These are phyloP conservation scores for Eucalyptus rudis DNA, from an alignment of 345 rosid species.

Conservation along the genomic window DNA sequence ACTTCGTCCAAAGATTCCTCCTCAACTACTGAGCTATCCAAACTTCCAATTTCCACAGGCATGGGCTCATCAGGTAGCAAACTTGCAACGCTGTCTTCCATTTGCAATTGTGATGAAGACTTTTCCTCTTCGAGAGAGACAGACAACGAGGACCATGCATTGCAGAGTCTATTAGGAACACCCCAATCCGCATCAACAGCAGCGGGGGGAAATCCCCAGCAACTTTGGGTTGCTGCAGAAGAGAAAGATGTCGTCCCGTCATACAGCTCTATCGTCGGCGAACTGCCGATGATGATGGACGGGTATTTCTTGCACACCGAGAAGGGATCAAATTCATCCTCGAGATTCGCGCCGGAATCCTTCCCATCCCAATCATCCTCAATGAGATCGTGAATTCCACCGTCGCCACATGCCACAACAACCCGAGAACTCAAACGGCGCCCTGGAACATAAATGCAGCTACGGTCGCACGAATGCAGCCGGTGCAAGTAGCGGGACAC, in stretches of 20 bases:
- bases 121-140: conserved; percentile 18
- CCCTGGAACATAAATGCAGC: neutral
- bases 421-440: neutral
- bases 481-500: neutral
- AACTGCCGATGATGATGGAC: conserved; percentile 53
- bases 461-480: neutral
- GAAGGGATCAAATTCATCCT: conserved; percentile 32
- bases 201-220: conserved; percentile 16
- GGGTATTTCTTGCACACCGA: conserved; percentile 67
- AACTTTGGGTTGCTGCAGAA: conserved; percentile 14
- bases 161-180: conserved; percentile 24
- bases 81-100: conserved; percentile 12
- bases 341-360: conserved; percentile 12
- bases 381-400: conserved; percentile 32
- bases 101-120: conserved; percentile 5
- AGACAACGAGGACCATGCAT: conserved; percentile 29
- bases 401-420: conserved; percentile 16
- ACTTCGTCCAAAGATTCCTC: neutral
- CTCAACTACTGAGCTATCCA: conserved; percentile 2
- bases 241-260: conserved; percentile 11
- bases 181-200: conserved; percentile 26
- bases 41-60: conserved; percentile 12
- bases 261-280: conserved; percentile 50
- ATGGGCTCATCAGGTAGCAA: conserved; percentile 6
- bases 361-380: conserved; percentile 26